Evolutionary conservation across 2,329 filamentous ascomycete species (phyloP), one percentile per base, ranked within the genome.

Genomic region (Xylaria sp.): DNA sequence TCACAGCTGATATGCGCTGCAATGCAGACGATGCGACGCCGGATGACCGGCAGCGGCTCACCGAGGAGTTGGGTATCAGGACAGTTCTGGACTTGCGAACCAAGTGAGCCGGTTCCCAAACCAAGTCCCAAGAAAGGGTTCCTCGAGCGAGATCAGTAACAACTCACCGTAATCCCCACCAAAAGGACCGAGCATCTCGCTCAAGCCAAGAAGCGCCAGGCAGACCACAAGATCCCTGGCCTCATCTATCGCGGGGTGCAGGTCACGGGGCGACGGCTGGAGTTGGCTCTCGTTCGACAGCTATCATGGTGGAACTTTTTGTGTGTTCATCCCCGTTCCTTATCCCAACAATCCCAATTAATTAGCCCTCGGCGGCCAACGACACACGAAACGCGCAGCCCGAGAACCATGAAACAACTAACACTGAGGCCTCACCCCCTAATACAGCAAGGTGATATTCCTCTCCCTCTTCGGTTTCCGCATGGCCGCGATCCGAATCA

Each of bases 31-130:
- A 91, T 72, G 89, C 90, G 42, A 88, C 89, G 0, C 69, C 79
- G 18, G 71, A 78, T 42, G 92, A 96, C 73, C 82, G 83, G 58
- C 71, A 77, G 39, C 75, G 78, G 37, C 79, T 96, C 9, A 73
- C 77, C 8, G 74, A 85, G 6, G 79, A 84, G 37, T 80, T 87
- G 66, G 79, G 82, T 19, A 83, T 96, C 64, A 83, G 80, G 65
- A 90, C 86, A 2, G 83, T 96, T 47, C 82, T 96, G 61, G 92
- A 96, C 75, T 77, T 96, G 9, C 83, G 92, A 58, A 90, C 91
- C 63, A 85, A 87, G 85, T 90, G 79, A 61, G 73, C 7, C 4
- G 49, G 11, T 46, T 35, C 19, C 9, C 34, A 5, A 30, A 35
- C 49, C 49, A 35, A 51, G 49, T 35, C 30, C 49, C 8, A 42